Evolutionary conservation across 2,329 filamentous ascomycete species (phyloP).

Genomic region (Albophoma yamanashiensis): DNA sequence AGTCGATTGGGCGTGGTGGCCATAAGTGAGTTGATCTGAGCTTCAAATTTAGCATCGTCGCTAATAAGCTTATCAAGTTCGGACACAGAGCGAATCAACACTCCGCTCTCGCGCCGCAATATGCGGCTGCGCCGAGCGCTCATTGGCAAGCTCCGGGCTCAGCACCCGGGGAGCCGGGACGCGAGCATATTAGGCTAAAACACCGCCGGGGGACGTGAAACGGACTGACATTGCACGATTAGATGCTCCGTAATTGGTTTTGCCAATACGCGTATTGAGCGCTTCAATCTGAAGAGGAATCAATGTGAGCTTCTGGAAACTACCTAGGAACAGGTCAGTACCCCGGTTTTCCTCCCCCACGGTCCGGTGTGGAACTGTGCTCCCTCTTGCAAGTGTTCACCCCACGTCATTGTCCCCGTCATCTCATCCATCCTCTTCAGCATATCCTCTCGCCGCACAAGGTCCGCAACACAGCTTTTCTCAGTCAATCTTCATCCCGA

Average conservation of each 20-base stretch:
- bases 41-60: no score
- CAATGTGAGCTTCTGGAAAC: not conserved
- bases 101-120: no score
- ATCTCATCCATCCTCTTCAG: not conserved
- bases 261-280: not conserved
- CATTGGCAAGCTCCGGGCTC: not conserved
- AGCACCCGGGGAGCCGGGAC: not conserved
- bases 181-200: not conserved
- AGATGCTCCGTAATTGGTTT: not conserved
- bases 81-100: no score
- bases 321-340: not conserved
- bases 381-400: not conserved
- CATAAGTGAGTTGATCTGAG: no score
- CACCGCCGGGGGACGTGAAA: no score
- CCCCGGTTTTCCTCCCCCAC: not conserved
- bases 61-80: no score
- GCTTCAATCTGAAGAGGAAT: not conserved
- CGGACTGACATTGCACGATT: not conserved
- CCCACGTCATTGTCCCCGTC: not conserved
- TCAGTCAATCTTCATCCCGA: no score
- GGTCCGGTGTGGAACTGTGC: not conserved
- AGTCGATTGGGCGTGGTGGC: no score
- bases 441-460: not conserved
- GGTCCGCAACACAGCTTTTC: not conserved
- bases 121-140: not conserved